Evolutionary conservation across 352 stramenopile genomes (phyloP), one percentile per base, ranked within the genome.

Genomic region (Aphanomyces stellatus): DNA sequence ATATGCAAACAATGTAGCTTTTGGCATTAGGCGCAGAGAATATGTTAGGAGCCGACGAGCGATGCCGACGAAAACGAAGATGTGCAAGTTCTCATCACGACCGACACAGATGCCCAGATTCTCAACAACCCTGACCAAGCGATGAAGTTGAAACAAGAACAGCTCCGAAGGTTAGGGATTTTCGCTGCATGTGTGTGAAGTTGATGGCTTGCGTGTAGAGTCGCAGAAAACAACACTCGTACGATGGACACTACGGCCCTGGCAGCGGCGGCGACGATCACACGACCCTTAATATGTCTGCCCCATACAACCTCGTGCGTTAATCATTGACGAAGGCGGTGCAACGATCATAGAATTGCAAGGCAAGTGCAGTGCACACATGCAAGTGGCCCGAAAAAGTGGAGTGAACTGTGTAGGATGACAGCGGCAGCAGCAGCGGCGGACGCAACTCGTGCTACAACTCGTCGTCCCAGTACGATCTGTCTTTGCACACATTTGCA

Each of bases 281-380:
- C 28, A 77, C 62, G 37, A 82, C 79, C 3, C 71, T 73, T 37
- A 82, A 98, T 53, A 98, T 99, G 75, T 80, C 92, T 30, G 91
- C 99, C 31, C 96, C 96, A 0, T 97, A 97, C 62, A 88, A 92
- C 24, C 80, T 99, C 31, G 96, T 99, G 0, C 96, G 88, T 91
- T 94, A 62, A 95, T 97, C 55, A 96, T 97, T 61, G 90, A 88
- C 11, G 81, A 88, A 53, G 97, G 81, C 30, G 97, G 98, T 19
- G 97, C 98, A 62, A 99, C 98, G 49, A 99, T 99, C 67, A 88
- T 92, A 31, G 90, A 98, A 60, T 80, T 99, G 63, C 93, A 96
- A 72, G 72, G 77, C 42, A 93, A 95, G 72, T 93, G 85, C 62
- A 87, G 86, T 11, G 81, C 78, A 1, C 84, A 89, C 25, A 95